Conservation (phyloP, 192 early-diverging fungal species). For the Entomortierella chlamydospora region DNA sequence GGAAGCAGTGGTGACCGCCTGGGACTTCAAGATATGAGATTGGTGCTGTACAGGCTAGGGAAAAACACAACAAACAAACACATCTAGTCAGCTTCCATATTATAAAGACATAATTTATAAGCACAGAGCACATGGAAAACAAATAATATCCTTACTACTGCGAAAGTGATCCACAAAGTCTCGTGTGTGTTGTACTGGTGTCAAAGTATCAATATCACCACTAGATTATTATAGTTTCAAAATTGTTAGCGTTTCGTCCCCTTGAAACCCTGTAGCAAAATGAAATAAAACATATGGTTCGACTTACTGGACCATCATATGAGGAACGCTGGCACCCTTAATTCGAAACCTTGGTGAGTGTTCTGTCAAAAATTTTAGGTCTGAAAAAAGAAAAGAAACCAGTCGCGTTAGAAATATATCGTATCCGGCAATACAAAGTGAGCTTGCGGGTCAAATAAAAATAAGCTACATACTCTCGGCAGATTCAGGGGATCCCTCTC, state of each 20-base stretch:
- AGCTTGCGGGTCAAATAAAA: too few species aligned
- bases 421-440: background rate
- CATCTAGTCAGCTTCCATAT: background rate
- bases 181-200: constrained; percentile 45
- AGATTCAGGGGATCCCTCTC: constrained; percentile 37
- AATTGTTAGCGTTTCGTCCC: background rate
- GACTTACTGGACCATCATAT: constrained; percentile 56
- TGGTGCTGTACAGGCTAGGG: constrained; percentile 9
- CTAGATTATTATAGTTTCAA: constrained; percentile 1
- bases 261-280: too few species aligned
- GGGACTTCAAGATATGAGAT: constrained; percentile 39
- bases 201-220: constrained; percentile 52
- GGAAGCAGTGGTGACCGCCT: constrained; percentile 57
- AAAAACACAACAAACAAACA: background rate
- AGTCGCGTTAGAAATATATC: background rate
- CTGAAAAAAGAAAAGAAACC: constrained; percentile 15
- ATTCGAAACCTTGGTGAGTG: constrained; percentile 46
- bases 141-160: constrained; percentile 25
- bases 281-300: background rate
- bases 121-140: too few species aligned
- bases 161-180: constrained; percentile 46
- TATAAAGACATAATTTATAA: too few species aligned
- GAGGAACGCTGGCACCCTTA: constrained; percentile 33
- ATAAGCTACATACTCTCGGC: constrained; percentile 31
- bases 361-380: constrained; percentile 47